A percentile compares a stretch with the other conserved stretches of the same genome.
These are phyloP conservation scores for Brasilioporus rufonigricans DNA, from an alignment of 768 basidiomycete genomes.

Conservation along the genomic window DNA sequence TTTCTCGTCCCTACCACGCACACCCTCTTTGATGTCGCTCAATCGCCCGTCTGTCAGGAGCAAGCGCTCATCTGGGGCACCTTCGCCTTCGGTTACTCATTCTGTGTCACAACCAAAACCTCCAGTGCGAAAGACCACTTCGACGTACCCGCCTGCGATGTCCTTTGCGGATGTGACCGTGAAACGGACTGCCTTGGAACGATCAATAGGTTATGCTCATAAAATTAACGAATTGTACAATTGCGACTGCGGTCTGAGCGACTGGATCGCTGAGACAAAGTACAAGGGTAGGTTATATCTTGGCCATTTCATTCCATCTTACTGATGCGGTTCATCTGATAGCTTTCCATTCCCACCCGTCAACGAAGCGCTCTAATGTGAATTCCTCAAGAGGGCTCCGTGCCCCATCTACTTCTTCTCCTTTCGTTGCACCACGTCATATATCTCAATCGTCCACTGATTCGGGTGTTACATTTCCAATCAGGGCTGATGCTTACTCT, in stretches of 20 bases:
- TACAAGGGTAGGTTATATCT: conserved; percentile 45
- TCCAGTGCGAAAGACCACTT: conserved; percentile 32
- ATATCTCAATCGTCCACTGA: conserved; percentile 69
- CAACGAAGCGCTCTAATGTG: conserved; percentile 27
- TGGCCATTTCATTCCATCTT: background rate
- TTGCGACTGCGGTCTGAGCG: conserved; percentile 71
- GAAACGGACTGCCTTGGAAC: conserved; percentile 58
- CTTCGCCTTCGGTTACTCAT: conserved; percentile 33
- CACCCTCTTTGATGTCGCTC: conserved; percentile 57
- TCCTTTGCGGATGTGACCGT: conserved; percentile 60
- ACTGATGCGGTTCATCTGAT: conserved; percentile 1
- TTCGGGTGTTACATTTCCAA: conserved; percentile 78
- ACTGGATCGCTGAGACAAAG: conserved; percentile 67
- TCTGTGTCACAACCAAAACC: conserved; percentile 25
- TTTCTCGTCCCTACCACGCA: conserved; percentile 60
- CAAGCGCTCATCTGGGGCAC: conserved; percentile 25
- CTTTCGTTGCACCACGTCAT: conserved; percentile 58
- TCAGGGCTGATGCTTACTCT: conserved; percentile 70
- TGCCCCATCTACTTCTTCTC: conserved; percentile 39
- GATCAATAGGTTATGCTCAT: conserved; percentile 68
- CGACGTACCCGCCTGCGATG: conserved; percentile 63
- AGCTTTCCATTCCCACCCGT: conserved; percentile 23
- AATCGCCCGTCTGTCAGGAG: conserved; percentile 21
- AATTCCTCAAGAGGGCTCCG: conserved; percentile 23
- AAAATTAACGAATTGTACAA: conserved; percentile 82